Evolutionary conservation across 148 eudicot genomes (phyloP).

Genomic region (Simmondsia chinensis): DNA sequence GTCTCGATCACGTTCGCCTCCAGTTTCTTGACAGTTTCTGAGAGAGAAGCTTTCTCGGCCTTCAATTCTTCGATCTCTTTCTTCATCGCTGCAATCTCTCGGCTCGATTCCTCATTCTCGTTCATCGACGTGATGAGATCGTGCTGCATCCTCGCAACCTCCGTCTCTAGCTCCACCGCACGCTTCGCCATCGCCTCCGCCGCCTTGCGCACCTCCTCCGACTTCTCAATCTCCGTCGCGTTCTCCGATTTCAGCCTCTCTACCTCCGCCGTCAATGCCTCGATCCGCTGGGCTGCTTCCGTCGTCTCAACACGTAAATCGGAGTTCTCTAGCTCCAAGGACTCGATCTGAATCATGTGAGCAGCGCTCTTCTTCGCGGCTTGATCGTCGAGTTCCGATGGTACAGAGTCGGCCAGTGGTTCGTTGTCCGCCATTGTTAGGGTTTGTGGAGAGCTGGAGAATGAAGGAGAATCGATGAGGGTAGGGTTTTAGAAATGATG

Average conservation of each 20-base stretch:
- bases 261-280: conserved; percentile 5
- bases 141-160: conserved; percentile 14
- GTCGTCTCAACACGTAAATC: conserved; percentile 5
- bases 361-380: conserved; percentile 7
- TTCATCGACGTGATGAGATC: conserved; percentile 10
- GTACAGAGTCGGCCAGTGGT: not conserved
- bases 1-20: no score
- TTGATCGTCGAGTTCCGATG: conserved; percentile 8
- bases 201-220: not conserved
- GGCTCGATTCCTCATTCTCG: conserved; percentile 3
- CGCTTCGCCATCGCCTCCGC: not conserved
- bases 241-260: no score
- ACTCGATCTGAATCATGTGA: conserved; percentile 7
- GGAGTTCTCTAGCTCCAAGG: conserved; percentile 13
- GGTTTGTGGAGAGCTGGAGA: not conserved
- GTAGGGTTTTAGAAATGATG: conserved; percentile 3
- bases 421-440: conserved; percentile 20
- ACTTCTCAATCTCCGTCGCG: conserved; percentile 7
- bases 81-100: conserved; percentile 10
- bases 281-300: not conserved
- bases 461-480: not conserved
- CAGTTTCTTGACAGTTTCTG: no score
- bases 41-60: no score
- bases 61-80: conserved; percentile 7
- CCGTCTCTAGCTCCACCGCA: not conserved